These are phyloP conservation scores for Neostapfia colusana DNA, from an alignment of 176 grass and related monocot species.

Conservation along the genomic window DNA sequence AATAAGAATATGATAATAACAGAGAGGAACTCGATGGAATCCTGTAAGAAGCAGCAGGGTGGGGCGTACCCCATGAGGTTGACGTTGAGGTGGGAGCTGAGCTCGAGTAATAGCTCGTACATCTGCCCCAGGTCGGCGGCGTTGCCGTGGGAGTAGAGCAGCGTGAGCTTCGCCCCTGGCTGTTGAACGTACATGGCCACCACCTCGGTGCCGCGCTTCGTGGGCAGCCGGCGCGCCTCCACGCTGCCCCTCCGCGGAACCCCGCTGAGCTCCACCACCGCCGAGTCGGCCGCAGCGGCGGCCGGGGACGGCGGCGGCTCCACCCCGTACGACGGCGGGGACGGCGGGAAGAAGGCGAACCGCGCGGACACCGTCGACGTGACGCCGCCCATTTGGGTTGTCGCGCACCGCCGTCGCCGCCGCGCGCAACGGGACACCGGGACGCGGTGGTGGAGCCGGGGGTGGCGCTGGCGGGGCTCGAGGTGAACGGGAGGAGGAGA, in stretches of 20 bases:
- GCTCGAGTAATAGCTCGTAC: constrained; percentile 93
- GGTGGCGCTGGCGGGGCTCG: constrained; percentile 5
- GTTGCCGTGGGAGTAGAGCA: constrained; percentile 98
- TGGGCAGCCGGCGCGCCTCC: constrained; percentile 72
- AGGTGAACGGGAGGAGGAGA: neutral
- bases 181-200: constrained; percentile 81
- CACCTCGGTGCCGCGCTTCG: constrained; percentile 68
- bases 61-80: constrained; percentile 80
- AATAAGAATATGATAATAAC: neutral
- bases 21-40: neutral
- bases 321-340: constrained; percentile 77
- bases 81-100: constrained; percentile 85
- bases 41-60: neutral
- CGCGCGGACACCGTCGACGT: constrained; percentile 79
- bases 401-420: neutral
- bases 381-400: constrained; percentile 61
- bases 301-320: constrained; percentile 43
- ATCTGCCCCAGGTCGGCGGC: constrained; percentile 91
- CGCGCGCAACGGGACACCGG: neutral
- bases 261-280: constrained; percentile 57
- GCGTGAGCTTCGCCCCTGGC: constrained; percentile 70
- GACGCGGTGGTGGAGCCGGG: neutral
- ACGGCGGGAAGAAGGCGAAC: constrained; percentile 84
- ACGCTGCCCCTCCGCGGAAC: constrained; percentile 59
- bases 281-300: constrained; percentile 30